Evolutionary conservation across 495 filamentous ascomycete genomes (phyloP).

Genomic region (Massariosphaeria phaeospora): DNA sequence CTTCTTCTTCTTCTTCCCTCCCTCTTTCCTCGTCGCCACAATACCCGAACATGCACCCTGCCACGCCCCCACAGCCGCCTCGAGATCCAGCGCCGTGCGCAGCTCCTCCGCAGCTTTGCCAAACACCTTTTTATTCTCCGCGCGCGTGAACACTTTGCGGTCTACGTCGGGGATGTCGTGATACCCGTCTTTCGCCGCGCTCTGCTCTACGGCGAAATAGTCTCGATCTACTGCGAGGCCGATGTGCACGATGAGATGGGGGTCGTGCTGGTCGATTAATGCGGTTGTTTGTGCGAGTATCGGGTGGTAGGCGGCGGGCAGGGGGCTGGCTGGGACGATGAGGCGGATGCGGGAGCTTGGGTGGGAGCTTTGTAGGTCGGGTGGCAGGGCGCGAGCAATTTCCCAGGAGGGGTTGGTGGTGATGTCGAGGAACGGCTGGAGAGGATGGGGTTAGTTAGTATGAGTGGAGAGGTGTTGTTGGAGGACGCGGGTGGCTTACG

Average conservation of each 20-base stretch:
- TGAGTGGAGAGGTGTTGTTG: background rate
- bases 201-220: constrained; percentile 34
- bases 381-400: constrained; percentile 11
- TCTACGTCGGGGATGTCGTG: constrained; percentile 35
- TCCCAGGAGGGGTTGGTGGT: constrained; percentile 24
- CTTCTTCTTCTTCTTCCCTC: background rate
- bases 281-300: constrained; percentile 19
- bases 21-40: background rate
- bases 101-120: constrained; percentile 30
- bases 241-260: constrained; percentile 35
- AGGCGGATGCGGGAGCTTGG: constrained; percentile 4
- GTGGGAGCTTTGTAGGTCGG: background rate
- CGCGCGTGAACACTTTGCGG: constrained; percentile 31
- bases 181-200: constrained; percentile 35
- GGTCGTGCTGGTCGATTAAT: constrained; percentile 29
- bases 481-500: constrained; percentile 7
- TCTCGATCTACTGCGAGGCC: constrained; percentile 30
- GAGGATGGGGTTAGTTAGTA: background rate
- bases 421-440: constrained; percentile 8
- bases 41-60: background rate
- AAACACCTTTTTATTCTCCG: constrained; percentile 34
- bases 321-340: constrained; percentile 21
- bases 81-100: constrained; percentile 25
- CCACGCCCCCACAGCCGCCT: constrained; percentile 17
- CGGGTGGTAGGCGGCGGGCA: constrained; percentile 31